Evolutionary conservation across 495 filamentous ascomycete species (phyloP).

Genomic region (Talaromyces borbonicus): DNA sequence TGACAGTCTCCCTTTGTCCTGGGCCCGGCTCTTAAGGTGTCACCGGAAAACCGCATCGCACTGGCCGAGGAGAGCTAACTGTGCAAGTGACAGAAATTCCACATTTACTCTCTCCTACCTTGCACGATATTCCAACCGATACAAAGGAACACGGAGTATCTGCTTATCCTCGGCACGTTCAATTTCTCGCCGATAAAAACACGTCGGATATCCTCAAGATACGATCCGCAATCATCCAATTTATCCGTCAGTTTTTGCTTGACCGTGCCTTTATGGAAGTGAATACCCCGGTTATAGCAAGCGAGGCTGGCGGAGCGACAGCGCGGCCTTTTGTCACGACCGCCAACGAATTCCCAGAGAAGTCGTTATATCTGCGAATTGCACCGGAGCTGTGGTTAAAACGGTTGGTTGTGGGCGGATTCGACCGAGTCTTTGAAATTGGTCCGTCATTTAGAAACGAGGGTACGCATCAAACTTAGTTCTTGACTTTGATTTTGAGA

Average conservation of each 20-base stretch:
- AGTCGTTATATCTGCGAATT: conserved; percentile 63
- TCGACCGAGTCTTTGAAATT: conserved; percentile 85
- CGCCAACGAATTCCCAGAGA: conserved; percentile 60
- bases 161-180: conserved; percentile 61
- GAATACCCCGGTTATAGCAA: conserved; percentile 76
- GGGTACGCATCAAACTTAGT: conserved; percentile 33
- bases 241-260: conserved; percentile 63
- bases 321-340: conserved; percentile 77
- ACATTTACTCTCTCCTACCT: conserved; percentile 59
- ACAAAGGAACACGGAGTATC: conserved; percentile 56
- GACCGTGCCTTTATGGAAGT: conserved; percentile 71
- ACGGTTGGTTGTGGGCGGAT: conserved; percentile 80
- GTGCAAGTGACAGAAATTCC: conserved; percentile 58
- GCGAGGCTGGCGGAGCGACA: conserved; percentile 66
- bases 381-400: conserved; percentile 96
- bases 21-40: conserved; percentile 38
- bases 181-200: conserved; percentile 62
- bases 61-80: conserved; percentile 66
- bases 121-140: conserved; percentile 62
- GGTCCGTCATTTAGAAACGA: conserved; percentile 92
- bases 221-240: conserved; percentile 63
- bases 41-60: conserved; percentile 62
- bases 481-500: no score
- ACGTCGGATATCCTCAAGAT: conserved; percentile 60
- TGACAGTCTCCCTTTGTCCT: conserved; percentile 4